Base-by-base conservation (phyloP, 139 green algal species). In the Chlamydomonas urium region DNA sequence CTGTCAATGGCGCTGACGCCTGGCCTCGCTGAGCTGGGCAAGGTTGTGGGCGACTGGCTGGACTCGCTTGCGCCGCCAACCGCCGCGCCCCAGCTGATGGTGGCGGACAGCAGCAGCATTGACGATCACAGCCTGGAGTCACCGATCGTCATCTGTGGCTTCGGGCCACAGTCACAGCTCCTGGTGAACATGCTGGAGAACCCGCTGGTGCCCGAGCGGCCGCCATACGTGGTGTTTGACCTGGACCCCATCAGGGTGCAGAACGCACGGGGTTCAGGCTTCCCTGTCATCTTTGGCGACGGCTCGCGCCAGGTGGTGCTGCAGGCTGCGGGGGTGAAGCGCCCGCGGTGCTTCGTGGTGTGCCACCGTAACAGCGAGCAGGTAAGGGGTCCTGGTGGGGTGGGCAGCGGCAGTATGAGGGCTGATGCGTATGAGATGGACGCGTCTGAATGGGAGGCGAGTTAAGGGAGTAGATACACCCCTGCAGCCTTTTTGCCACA, bases 1-100 rank as follows among this genome's bases (percentile, higher is more conserved):
- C 81, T 96, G 10, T 97, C 90, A 47, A 98, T 98, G 93, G 93
- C 90, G 2, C 83, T 97, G 31, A 98, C 94, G 1, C 93, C 94
- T 5, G 72, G 73, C 3, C 86, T 97, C 21, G 87, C 88, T 2
- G 87, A 93, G 69, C 23, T 83, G 1, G 89, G 88, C 75, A 85
- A 85, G 62, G 31, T 75, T n/a, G 65, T 76, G 14, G 76, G 47
- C 5, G 75, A 83, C 37, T 59, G 65, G 28, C 58, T 83, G 47
- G 75, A 82, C 45, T 38, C 73, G 59, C 21, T 62, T 10, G 42
- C 10, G 42, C 42, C 14, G 17, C 42, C 14, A 53, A 53, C 14
- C 42, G 42, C 42, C 14, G 42, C n/a, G n/a, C n/a, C n/a, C n/a
- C n/a, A n/a, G n/a, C n/a, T n/a, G n/a, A n/a, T n/a, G n/a, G n/a